Base-by-base conservation (phyloP, 306 rosid species). In the Ormosia semicastrata region DNA sequence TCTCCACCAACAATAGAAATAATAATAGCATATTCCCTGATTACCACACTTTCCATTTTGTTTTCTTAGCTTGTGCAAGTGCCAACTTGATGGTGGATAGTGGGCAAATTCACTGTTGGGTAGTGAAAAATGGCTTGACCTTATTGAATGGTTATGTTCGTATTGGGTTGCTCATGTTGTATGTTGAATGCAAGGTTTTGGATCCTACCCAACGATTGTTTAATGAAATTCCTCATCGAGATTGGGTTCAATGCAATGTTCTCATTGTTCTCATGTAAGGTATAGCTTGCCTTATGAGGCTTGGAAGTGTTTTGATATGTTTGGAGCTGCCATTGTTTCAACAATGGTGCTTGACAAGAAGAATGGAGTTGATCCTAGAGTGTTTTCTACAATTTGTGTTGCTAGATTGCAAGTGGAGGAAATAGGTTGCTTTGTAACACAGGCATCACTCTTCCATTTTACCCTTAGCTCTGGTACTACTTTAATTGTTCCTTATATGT, bases 241-340 rank as follows among this genome's bases (percentile, higher is more conserved):
- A 86, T 81, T 33, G 56, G 29, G 29, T 80, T 18, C 83, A 83
- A 71, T 83, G 84, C 87, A 88, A 88, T 67, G 91, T 86, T 24
- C 81, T 83, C 32, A 80, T 88, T 86, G 83, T 13, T 86, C 77
- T 14, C 83, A 85, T 80, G 65, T 80, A 34, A 80, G 47, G 50
- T 54, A 80, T 6, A 69, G 84, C 14, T 83, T 81, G 71, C 86
- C 76, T 53, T 72, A 58, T 4, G 82, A 83, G 34, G 85, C 86
- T 77, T 65, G 1, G 24, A 24, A 24, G 24, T 24, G 24, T 24
- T 24, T 1, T 24, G 24, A 24, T 24, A 24, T 24, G 24, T 24
- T 24, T 24, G 24, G 24, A 24, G 24, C 24, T 24, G 24, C 24
- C 0, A 24, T 24, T 24, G 24, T 24, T 24, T 24, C 24, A 24